Evolutionary conservation across 768 basidiomycete species (phyloP), one percentile per base, ranked within the genome.

Genomic region (Macrolepiota fuliginosa): DNA sequence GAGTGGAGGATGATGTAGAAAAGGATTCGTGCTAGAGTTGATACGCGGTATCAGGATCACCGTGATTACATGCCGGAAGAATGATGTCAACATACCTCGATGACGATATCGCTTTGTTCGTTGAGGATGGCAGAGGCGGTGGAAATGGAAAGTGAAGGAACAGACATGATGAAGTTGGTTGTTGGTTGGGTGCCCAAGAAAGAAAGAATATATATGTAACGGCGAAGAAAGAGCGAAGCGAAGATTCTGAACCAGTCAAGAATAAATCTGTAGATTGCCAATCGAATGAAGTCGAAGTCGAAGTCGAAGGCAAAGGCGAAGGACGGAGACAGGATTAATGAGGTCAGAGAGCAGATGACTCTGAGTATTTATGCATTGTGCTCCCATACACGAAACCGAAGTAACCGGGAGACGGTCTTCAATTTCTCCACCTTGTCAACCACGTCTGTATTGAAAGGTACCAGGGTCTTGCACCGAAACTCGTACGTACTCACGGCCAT

Each of bases 1-100:
- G 56, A 35, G 25, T 47, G 3, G 63, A 57, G 24, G 56, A 61
- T n/a, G 63, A 36, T 3, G 58, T 39, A 2, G 54, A 56, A 24
- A 50, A 56, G 25, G 36, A 6, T 32, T 52, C n/a, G 49, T 61
- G 4, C 62, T 32, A 32, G 29, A 32, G 29, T 32, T 64, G 42
- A 22, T 53, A 52, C 17, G 36, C 7, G 46, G 2, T 11, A 51
- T n/a, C 24, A 46, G 29, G 36, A 17, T 36, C 49, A 27, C 10
- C 29, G 7, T 9, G n/a, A 32, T 10, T 36, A 27, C 19, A 36
- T 39, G n/a, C 25, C 35, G 9, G 42, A 19, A 15, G 2, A 37
- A 37, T 45, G 35, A 46, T 27, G 35, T 9, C 6, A n/a, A 17
- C 46, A 40, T 46, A 59, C 57, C 49, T 64, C 63, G 12, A 61